Conservation (phyloP, 2,329 filamentous ascomycete species). For the Cyphellophora attinorum region DNA sequence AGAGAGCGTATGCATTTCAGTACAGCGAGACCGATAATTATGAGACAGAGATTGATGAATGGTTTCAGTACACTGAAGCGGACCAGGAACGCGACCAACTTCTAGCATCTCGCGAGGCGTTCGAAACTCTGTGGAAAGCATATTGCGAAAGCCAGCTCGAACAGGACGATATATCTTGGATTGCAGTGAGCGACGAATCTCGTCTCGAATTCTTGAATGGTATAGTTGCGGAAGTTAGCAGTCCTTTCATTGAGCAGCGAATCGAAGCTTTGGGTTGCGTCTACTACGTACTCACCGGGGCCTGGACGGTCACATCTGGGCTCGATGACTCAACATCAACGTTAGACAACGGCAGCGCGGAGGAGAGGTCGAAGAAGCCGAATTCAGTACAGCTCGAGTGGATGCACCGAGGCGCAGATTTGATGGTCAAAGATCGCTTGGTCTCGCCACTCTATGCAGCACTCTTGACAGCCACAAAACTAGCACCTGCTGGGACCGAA, state of each 20-base stretch:
- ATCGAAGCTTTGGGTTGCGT: slow-evolving; percentile 36
- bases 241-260: slow-evolving; percentile 30
- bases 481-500: slow-evolving; percentile 16
- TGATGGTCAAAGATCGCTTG: slow-evolving; percentile 27
- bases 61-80: slow-evolving; percentile 78
- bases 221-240: slow-evolving; percentile 27
- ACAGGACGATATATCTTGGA: slow-evolving; percentile 51
- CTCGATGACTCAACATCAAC: slow-evolving; percentile 19
- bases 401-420: slow-evolving; percentile 33
- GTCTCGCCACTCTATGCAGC: slow-evolving; percentile 27
- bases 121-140: slow-evolving; percentile 64
- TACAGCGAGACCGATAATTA: slow-evolving; percentile 66
- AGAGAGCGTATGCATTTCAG: slow-evolving; percentile 73
- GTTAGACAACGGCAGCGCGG: slow-evolving; percentile 3
- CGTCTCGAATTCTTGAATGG: slow-evolving; percentile 31
- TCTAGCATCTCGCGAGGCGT: slow-evolving; percentile 63
- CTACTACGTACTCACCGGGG: slow-evolving; percentile 52
- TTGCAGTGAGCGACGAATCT: slow-evolving; percentile 48
- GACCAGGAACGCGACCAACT: slow-evolving; percentile 69
- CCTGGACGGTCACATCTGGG: slow-evolving; percentile 61
- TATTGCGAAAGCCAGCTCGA: slow-evolving; percentile 33
- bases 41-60: slow-evolving; percentile 88
- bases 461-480: slow-evolving; percentile 29
- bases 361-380: slow-evolving; percentile 29
- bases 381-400: slow-evolving; percentile 38